These are phyloP conservation scores for Arthrobotrys sinensis DNA, from an alignment of 2,329 filamentous ascomycete genomes.

Conservation along the genomic window DNA sequence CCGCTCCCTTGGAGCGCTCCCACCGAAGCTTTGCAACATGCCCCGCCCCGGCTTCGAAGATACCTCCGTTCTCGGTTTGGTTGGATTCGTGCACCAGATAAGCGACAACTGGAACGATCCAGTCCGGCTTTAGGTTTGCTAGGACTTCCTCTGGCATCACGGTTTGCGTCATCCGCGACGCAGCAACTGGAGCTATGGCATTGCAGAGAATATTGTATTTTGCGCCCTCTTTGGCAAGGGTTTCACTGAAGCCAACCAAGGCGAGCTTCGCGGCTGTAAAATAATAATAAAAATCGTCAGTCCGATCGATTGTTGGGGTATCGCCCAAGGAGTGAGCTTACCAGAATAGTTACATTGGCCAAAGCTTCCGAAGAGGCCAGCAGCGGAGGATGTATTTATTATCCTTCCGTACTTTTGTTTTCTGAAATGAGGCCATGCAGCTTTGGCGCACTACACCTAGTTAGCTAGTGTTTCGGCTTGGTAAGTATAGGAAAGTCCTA, in stretches of 20 bases:
- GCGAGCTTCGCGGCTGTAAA: slow-evolving; percentile 86
- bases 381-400: slow-evolving; percentile 97
- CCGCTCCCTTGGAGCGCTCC: slow-evolving; percentile 90
- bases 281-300: background rate
- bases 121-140: slow-evolving; percentile 87
- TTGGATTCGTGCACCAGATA: slow-evolving; percentile 89
- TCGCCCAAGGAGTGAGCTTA: slow-evolving; percentile 65
- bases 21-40: slow-evolving; percentile 94
- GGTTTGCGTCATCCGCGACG: slow-evolving; percentile 94
- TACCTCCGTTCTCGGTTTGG: slow-evolving; percentile 84
- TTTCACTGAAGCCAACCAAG: slow-evolving; percentile 97
- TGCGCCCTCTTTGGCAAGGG: slow-evolving; percentile 93
- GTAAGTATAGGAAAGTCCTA: slow-evolving; percentile 63
- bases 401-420: slow-evolving; percentile 98
- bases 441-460: slow-evolving; percentile 78
- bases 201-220: slow-evolving; percentile 99
- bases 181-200: slow-evolving; percentile 94
- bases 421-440: slow-evolving; percentile 96
- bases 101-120: slow-evolving; percentile 94
- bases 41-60: slow-evolving; percentile 94
- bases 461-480: slow-evolving; percentile 60
- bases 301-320: background rate
- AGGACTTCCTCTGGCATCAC: slow-evolving; percentile 95
- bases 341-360: slow-evolving; percentile 95
- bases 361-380: slow-evolving; percentile 94